Conservation (phyloP, 1,284 basidiomycete genomes). For the Blastosporella zonata region DNA sequence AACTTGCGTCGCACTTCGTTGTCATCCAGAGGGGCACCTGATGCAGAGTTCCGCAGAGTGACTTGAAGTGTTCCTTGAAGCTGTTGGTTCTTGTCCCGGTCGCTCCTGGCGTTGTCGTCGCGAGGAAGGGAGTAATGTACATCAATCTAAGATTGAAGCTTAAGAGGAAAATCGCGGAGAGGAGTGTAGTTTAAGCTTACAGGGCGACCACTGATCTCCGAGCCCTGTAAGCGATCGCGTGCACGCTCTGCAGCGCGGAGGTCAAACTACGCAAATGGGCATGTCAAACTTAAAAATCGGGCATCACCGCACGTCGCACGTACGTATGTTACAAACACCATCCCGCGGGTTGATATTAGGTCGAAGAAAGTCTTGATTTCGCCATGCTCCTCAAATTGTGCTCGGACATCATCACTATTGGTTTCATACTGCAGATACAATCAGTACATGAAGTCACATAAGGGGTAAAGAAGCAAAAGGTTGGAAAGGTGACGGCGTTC, state of each 20-base stretch:
- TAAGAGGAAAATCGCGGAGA: constrained; percentile 14
- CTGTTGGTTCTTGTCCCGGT: constrained; percentile 86
- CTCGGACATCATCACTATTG: constrained; percentile 77
- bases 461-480: constrained; percentile 6
- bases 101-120: constrained; percentile 75
- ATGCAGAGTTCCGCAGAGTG: constrained; percentile 65
- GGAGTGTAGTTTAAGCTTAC: constrained; percentile 46
- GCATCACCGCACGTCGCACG: constrained; percentile 36
- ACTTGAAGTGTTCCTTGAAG: constrained; percentile 83
- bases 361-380: constrained; percentile 98
- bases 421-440: constrained; percentile 78
- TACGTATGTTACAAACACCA: constrained; percentile 98
- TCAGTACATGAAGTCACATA: constrained; percentile 14
- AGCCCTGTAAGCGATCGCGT: constrained; percentile 83
- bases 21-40: constrained; percentile 73
- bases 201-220: constrained; percentile 78
- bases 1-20: constrained; percentile 82
- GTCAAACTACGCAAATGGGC: constrained; percentile 64
- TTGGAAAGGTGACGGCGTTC: not conserved
- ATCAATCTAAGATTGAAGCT: constrained; percentile 69
- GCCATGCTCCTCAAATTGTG: constrained; percentile 86
- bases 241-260: constrained; percentile 89
- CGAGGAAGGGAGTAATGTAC: constrained; percentile 96
- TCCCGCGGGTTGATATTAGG: constrained; percentile 87
- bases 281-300: constrained; percentile 14